Evolutionary conservation across 768 basidiomycete species (phyloP).

Genomic region (Psilocybe tampanensis): DNA sequence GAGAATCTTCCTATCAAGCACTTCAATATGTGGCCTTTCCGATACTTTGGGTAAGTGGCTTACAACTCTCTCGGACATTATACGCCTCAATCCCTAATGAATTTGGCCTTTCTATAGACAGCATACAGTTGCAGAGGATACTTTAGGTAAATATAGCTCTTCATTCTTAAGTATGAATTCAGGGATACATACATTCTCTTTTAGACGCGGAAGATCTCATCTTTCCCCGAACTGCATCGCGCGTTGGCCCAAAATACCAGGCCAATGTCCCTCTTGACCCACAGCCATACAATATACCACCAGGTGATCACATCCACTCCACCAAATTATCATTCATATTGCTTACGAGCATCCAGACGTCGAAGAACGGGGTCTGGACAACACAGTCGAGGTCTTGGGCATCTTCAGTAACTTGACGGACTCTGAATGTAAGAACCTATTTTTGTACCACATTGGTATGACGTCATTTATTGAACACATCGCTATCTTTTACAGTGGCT

Average conservation of each 20-base stretch:
- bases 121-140: slow-evolving; percentile 91
- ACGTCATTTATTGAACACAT: slow-evolving; percentile 23
- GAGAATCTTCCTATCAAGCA: slow-evolving; percentile 79
- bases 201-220: slow-evolving; percentile 95
- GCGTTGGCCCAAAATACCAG: slow-evolving; percentile 90
- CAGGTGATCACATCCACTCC: slow-evolving; percentile 34
- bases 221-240: slow-evolving; percentile 90
- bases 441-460: slow-evolving; percentile 7
- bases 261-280: slow-evolving; percentile 55
- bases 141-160: slow-evolving; percentile 60
- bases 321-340: background rate
- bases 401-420: slow-evolving; percentile 64
- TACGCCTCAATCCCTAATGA: background rate
- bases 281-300: slow-evolving; percentile 39
- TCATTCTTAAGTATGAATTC: slow-evolving; percentile 2
- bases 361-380: slow-evolving; percentile 69
- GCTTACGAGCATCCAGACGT: slow-evolving; percentile 42
- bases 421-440: slow-evolving; percentile 58
- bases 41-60: slow-evolving; percentile 89
- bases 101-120: slow-evolving; percentile 46
- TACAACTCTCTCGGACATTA: background rate
- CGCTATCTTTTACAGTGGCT: slow-evolving; percentile 39
- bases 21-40: slow-evolving; percentile 91
- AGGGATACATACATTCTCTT: slow-evolving; percentile 20
- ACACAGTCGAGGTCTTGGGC: slow-evolving; percentile 73